A percentile compares a stretch with the other conserved stretches of the same genome.
Evolutionary conservation across 1,284 basidiomycete species (phyloP).

Genomic region (Cryptococcus depauperatus): DNA sequence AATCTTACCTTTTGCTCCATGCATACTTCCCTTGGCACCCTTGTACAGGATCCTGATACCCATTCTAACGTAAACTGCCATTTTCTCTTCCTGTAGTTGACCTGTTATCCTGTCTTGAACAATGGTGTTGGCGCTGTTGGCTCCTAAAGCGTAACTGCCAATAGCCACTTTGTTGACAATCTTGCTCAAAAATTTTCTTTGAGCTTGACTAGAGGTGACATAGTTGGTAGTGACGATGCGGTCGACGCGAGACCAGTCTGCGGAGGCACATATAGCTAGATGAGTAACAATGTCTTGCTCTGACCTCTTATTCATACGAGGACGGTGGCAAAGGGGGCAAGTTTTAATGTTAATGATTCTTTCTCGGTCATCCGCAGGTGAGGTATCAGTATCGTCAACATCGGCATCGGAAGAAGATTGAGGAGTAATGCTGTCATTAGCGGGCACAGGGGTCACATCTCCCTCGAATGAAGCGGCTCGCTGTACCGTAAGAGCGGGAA

Average conservation of each 20-base stretch:
- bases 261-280: conserved; percentile 84
- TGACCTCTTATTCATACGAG: conserved; percentile 70
- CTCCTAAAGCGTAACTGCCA: conserved; percentile 82
- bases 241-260: conserved; percentile 84
- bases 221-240: conserved; percentile 88
- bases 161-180: conserved; percentile 73
- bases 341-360: conserved; percentile 89
- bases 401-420: conserved; percentile 18
- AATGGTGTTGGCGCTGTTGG: conserved; percentile 80
- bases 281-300: conserved; percentile 92
- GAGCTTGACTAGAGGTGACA: conserved; percentile 89
- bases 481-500: conserved; percentile 30
- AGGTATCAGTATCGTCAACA: conserved; percentile 46
- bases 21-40: conserved; percentile 83
- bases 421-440: conserved; percentile 11
- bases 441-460: conserved; percentile 6
- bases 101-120: conserved; percentile 87
- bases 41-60: conserved; percentile 91
- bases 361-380: conserved; percentile 55
- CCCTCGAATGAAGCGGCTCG: conserved; percentile 15
- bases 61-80: conserved; percentile 74
- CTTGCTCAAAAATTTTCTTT: conserved; percentile 93
- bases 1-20: conserved; percentile 65
- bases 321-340: conserved; percentile 88
- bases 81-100: conserved; percentile 93